Evolutionary conservation across 148 eudicot species (phyloP).

Genomic region (Chenopodium quinoa): DNA sequence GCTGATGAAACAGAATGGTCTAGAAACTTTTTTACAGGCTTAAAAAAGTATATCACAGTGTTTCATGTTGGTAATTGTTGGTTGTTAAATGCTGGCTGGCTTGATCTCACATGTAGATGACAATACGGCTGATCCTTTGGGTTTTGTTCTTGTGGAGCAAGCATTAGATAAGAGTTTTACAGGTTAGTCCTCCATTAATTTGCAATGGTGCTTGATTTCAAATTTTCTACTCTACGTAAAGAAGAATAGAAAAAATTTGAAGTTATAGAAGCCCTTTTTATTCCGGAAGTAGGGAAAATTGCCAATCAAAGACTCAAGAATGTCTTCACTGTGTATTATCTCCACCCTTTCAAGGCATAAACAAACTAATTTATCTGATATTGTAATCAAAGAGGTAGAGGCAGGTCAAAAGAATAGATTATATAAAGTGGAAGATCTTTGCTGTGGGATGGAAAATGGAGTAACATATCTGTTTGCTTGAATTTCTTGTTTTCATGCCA

Average conservation of each 20-base stretch:
- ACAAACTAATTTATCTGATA: background rate
- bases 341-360: too few relatives aligned
- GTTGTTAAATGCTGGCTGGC: background rate
- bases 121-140: background rate
- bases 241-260: background rate
- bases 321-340: too few relatives aligned
- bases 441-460: background rate
- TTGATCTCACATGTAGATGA: slow-evolving; percentile 4
- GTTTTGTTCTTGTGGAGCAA: background rate
- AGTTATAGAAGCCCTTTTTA: background rate
- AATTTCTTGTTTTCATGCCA: background rate
- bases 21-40: background rate
- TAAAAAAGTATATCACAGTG: background rate
- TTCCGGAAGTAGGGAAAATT: background rate
- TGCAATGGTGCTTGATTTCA: background rate
- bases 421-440: background rate
- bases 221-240: background rate
- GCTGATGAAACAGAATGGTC: background rate
- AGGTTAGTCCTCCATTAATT: background rate
- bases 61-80: background rate
- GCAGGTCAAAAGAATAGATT: background rate
- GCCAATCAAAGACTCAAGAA: too few relatives aligned
- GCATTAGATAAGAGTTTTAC: slow-evolving; percentile 1
- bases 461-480: background rate
- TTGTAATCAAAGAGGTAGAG: background rate